phyloP scores from a whole-genome alignment of 2,329 filamentous ascomycete species.

The Fusarium fracticaudum region DNA sequence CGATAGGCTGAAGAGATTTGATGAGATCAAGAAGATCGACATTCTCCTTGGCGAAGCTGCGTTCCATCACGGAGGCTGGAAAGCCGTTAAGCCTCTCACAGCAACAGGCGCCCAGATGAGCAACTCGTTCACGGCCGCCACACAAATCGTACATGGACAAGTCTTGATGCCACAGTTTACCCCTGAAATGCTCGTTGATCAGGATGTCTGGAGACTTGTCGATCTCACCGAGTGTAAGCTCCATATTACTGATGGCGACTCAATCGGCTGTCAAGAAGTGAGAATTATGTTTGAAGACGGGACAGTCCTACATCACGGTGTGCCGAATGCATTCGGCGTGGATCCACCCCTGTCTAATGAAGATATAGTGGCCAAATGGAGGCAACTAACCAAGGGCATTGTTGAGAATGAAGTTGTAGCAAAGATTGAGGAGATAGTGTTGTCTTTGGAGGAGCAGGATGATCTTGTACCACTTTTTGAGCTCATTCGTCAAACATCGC shows the following conservation, averaged over 20 bases:
- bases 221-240: not conserved
- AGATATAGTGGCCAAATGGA: not conserved
- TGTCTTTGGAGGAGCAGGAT: not conserved
- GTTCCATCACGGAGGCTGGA: constrained; percentile 1
- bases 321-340: not conserved
- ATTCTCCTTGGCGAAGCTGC: constrained; percentile 2
- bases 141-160: constrained; percentile 3
- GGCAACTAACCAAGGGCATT: not conserved
- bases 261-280: not conserved
- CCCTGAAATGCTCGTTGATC: not conserved
- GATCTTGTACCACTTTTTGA: not conserved
- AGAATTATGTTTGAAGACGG: not conserved
- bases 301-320: not conserved
- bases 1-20: not conserved
- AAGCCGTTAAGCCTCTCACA: not conserved
- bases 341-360: not conserved
- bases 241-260: not conserved
- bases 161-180: constrained; percentile 1
- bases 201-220: not conserved
- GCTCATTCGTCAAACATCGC: not conserved
- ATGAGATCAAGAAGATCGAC: not conserved
- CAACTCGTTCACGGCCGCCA: not conserved
- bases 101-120: constrained; percentile 5
- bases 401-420: not conserved
- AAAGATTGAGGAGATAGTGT: not conserved